These are phyloP conservation scores for Didymosphaeria variabile DNA, from an alignment of 2,329 filamentous ascomycete genomes.

Conservation along the genomic window DNA sequence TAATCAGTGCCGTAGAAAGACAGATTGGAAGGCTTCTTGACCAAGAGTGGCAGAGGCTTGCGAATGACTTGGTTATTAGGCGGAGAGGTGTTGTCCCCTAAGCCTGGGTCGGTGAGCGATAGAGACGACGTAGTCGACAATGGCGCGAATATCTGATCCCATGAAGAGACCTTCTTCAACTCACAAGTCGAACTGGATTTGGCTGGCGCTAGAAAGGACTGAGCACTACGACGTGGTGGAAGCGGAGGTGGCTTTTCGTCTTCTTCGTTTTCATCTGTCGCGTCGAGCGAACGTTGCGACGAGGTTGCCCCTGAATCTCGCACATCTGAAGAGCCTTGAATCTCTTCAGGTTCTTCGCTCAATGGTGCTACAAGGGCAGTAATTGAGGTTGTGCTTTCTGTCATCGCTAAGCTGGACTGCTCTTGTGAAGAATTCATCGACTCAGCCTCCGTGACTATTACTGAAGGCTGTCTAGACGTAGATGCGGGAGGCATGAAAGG, in stretches of 20 bases:
- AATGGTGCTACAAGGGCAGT: background rate
- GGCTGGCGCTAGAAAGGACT: background rate
- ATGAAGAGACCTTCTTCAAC: constrained; percentile 11
- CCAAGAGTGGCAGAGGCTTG: constrained; percentile 25
- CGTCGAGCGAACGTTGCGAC: background rate
- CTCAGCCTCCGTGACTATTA: background rate
- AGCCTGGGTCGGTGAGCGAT: constrained; percentile 16
- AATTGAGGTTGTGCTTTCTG: background rate
- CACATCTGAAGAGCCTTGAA: background rate
- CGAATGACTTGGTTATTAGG: background rate
- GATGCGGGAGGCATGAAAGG: constrained; percentile 27
- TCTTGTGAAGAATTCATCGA: background rate
- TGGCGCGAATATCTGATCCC: constrained; percentile 8
- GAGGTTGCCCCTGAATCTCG: background rate
- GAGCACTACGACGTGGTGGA: constrained; percentile 15
- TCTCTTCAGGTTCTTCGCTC: background rate
- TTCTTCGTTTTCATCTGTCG: background rate
- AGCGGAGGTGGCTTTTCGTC: constrained; percentile 23
- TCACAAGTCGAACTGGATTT: background rate
- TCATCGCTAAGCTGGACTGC: background rate
- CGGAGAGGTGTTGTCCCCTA: background rate
- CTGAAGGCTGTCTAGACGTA: background rate
- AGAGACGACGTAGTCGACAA: constrained; percentile 30
- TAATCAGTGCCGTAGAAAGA: background rate
- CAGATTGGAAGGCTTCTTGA: constrained; percentile 24